phyloP scores from a whole-genome alignment of 169 alveolate species.

The Perkinsus chesapeaki region DNA sequence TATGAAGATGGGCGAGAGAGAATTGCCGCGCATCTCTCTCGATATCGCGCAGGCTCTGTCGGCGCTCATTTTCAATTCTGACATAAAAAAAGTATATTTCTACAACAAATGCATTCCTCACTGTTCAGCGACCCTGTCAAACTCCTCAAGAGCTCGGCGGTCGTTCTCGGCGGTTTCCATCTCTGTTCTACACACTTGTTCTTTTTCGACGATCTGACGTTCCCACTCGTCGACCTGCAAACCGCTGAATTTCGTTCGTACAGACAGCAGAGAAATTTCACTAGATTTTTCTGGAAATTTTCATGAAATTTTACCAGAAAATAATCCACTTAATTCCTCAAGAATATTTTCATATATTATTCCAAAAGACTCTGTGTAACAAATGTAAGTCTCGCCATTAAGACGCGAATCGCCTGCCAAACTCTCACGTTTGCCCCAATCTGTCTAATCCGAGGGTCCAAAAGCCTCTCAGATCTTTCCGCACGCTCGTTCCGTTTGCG shows the following conservation, averaged over 20 bases:
- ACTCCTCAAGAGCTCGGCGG: neutral
- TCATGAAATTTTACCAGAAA: no score
- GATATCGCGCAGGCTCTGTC: neutral
- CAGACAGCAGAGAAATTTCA: no score
- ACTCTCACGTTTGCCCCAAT: neutral
- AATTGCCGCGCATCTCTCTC: neutral
- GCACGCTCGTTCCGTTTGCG: neutral
- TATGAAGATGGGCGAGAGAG: neutral
- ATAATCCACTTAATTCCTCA: no score
- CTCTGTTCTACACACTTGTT: neutral
- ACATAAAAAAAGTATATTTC: neutral
- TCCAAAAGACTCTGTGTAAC: no score
- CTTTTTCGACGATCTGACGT: neutral
- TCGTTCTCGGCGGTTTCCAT: neutral
- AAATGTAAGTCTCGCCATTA: no score
- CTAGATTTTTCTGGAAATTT: no score
- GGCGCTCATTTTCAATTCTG: neutral
- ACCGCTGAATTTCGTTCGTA: no score
- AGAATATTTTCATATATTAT: no score
- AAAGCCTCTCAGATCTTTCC: neutral
- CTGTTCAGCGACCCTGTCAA: neutral
- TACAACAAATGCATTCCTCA: neutral
- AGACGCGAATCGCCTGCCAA: neutral
- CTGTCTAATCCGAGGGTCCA: neutral
- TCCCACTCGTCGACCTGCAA: neutral